A percentile compares a stretch with the other conserved stretches of the same genome.
These are phyloP conservation scores for Solanum neorickii DNA, from an alignment of 257 asterid genomes.

Conservation along the genomic window DNA sequence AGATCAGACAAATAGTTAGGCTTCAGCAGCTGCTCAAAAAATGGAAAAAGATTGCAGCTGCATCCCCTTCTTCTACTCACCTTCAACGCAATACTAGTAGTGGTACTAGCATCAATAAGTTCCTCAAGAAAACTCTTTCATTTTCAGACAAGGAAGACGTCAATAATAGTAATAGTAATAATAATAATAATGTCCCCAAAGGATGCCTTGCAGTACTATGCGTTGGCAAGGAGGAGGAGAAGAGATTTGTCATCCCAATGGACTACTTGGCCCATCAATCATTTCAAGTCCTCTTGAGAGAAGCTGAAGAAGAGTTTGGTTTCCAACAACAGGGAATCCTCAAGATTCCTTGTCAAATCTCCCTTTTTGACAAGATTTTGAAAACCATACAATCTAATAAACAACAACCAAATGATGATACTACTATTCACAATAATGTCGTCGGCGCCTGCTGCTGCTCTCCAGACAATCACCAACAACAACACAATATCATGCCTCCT, in stretches of 20 bases:
- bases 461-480: neutral
- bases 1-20: constrained; percentile 75
- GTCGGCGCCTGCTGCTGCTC: neutral
- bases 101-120: constrained; percentile 33
- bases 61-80: constrained; percentile 2
- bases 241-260: constrained; percentile 61
- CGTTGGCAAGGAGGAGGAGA: constrained; percentile 57
- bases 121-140: constrained; percentile 73
- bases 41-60: constrained; percentile 62
- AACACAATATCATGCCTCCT: neutral
- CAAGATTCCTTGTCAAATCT: constrained; percentile 56
- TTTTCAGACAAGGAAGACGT: constrained; percentile 33
- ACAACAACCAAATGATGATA: neutral
- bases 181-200: constrained; percentile 27
- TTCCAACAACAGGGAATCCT: constrained; percentile 78
- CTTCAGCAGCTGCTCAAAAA: constrained; percentile 80
- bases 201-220: constrained; percentile 61
- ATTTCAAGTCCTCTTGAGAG: constrained; percentile 46
- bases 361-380: constrained; percentile 42
- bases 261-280: constrained; percentile 51
- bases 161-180: neutral
- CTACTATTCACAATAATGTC: neutral
- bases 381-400: constrained; percentile 24
- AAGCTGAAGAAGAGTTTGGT: constrained; percentile 85
- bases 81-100: neutral